These are phyloP conservation scores for Nicotiana sylvestris DNA, from an alignment of 257 asterid genomes.

Conservation along the genomic window DNA sequence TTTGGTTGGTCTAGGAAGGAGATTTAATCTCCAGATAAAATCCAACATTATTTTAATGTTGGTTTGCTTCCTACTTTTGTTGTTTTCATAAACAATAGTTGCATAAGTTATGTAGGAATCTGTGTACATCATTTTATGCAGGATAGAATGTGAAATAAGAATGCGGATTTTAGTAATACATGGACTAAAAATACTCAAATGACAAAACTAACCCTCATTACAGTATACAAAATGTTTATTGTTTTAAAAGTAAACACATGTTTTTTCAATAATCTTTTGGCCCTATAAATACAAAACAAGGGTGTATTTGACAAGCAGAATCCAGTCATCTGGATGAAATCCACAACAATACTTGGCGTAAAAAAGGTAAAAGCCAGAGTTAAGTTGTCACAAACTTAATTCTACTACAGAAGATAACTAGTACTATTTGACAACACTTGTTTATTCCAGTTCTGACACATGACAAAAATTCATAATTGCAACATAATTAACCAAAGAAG, in stretches of 20 bases:
- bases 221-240: neutral
- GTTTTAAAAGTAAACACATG: neutral
- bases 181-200: neutral
- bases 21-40: neutral
- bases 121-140: neutral
- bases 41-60: neutral
- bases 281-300: too few species aligned
- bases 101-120: neutral
- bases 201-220: neutral
- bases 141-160: neutral
- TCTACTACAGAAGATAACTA: neutral
- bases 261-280: neutral
- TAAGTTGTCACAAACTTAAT: neutral
- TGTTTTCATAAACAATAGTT: neutral
- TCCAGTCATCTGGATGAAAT: neutral
- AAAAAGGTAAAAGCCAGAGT: neutral
- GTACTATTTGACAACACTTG: neutral
- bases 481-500: constrained; percentile 6
- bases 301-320: neutral
- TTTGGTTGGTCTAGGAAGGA: neutral
- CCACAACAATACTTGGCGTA: neutral
- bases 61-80: neutral
- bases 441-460: neutral
- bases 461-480: neutral
- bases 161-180: neutral